These are phyloP conservation scores for Rhizopogon salebrosus DNA, from an alignment of 768 basidiomycete genomes.

Conservation along the genomic window DNA sequence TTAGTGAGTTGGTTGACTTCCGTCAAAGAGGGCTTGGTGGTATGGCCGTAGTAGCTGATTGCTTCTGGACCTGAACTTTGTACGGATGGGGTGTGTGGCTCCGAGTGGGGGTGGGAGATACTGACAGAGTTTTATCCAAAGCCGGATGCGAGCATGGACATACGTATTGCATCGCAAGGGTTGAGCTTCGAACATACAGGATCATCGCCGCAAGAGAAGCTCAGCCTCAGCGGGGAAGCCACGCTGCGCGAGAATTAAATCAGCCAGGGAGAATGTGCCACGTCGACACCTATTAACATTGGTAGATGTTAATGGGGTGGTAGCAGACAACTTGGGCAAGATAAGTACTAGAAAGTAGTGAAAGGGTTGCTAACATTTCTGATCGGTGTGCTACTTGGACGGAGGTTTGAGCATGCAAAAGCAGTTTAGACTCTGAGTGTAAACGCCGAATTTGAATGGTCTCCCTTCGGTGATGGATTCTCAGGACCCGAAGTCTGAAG, in stretches of 20 bases:
- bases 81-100: not conserved
- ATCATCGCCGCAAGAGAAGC: constrained; percentile 3
- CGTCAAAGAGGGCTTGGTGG: not conserved
- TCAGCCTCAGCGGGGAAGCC: not conserved
- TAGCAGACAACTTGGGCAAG: no score
- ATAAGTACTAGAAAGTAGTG: no score
- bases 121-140: no score
- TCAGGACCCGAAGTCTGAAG: no score
- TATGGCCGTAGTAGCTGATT: not conserved
- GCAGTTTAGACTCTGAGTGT: not conserved
- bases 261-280: no score
- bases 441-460: no score
- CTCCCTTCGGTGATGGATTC: no score
- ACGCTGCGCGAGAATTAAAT: no score
- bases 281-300: no score
- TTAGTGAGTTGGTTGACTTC: not conserved
- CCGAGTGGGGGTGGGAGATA: no score
- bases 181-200: not conserved
- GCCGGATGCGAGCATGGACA: constrained; percentile 3
- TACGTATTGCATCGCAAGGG: constrained; percentile 4
- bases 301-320: no score
- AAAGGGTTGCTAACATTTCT: not conserved
- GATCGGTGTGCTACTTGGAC: not conserved
- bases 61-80: not conserved
- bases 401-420: not conserved